Evolutionary conservation across 768 basidiomycete genomes (phyloP), one percentile per base, ranked within the genome.

Genomic region (Lactifluus echinatus): DNA sequence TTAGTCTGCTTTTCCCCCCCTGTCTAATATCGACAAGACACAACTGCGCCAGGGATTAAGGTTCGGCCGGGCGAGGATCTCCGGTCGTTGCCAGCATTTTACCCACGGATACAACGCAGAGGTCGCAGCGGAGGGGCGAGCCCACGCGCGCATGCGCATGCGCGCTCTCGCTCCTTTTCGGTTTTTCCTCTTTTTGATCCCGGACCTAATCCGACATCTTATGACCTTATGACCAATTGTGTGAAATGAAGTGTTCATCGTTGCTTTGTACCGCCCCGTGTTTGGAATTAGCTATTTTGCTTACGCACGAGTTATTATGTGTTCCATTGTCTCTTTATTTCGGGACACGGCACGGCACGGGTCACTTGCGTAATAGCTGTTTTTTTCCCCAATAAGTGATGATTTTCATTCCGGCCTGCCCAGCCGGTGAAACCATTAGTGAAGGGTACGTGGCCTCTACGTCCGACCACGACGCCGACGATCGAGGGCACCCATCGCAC

Each of bases 401-500:
- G 34, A 37, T 37, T 40, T 40, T 21, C n/a, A 19, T 15, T 5
- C 4, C 4, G n/a, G 3, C 4, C 8, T 4, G 2, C 5, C 39
- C 7, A 21, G 34, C 44, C 44, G 46, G 53, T 39, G 37, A 47
- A 39, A 55, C 28, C 45, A 7, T 29, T 29, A 26, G 54, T 45
- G 46, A 40, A 48, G 47, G 17, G 47, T 34, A 33, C 21, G 47
- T 23, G 43, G 52, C n/a, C 36, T 19, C 15, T 34, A 53, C 33
- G 43, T 34, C 52, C 52, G 52, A 23, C 36, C 44, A 54, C 43
- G 53, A 33, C 8, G 34, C 34, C 36, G 42, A 23, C 53, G 53
- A 54, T 54, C 53, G 53, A 8, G 36, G 53, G 34, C 34, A 46
- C 44, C 11, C 53, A 54, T 54, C 53, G 53, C 34, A 37, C 21